Evolutionary conservation across 176 grass and related monocot species (phyloP).

Genomic region (Pontederia crassipes): DNA sequence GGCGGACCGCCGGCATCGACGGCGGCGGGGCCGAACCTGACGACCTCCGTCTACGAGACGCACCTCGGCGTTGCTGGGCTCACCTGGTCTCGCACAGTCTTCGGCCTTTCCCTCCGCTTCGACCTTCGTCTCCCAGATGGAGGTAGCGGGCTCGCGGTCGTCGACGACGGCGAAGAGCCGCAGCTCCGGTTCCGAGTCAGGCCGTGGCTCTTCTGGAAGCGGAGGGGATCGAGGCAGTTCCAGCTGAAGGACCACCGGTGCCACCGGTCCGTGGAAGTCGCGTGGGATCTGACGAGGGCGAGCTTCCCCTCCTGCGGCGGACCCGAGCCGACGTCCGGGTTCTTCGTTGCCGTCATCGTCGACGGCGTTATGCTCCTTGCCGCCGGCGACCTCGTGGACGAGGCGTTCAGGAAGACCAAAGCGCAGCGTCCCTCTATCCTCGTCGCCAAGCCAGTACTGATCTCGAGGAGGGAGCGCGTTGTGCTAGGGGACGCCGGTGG

Average conservation of each 20-base stretch:
- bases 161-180: conserved; percentile 29
- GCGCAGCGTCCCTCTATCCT: conserved; percentile 10
- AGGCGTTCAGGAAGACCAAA: conserved; percentile 33
- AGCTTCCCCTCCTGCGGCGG: conserved; percentile 22
- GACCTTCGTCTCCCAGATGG: conserved; percentile 29
- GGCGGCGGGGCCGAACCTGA: conserved; percentile 28
- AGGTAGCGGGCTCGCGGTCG: neutral
- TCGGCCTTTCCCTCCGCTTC: conserved; percentile 58
- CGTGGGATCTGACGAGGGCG: conserved; percentile 52
- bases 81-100: conserved; percentile 51
- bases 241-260: conserved; percentile 17
- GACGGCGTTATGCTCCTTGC: conserved; percentile 60
- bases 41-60: conserved; percentile 82
- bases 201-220: conserved; percentile 57
- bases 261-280: conserved; percentile 34
- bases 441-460: neutral
- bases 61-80: conserved; percentile 53
- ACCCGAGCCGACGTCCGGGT: conserved; percentile 48
- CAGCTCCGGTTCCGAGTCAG: conserved; percentile 39
- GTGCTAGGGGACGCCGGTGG: conserved; percentile 5
- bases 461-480: conserved; percentile 19
- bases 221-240: conserved; percentile 38
- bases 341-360: conserved; percentile 51
- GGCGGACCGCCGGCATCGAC: conserved; percentile 5
- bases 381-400: conserved; percentile 48